A percentile compares a stretch with the other conserved stretches of the same genome.
phyloP scores from a whole-genome alignment of 2,329 filamentous ascomycete species.

The Elsinoe perseae region DNA sequence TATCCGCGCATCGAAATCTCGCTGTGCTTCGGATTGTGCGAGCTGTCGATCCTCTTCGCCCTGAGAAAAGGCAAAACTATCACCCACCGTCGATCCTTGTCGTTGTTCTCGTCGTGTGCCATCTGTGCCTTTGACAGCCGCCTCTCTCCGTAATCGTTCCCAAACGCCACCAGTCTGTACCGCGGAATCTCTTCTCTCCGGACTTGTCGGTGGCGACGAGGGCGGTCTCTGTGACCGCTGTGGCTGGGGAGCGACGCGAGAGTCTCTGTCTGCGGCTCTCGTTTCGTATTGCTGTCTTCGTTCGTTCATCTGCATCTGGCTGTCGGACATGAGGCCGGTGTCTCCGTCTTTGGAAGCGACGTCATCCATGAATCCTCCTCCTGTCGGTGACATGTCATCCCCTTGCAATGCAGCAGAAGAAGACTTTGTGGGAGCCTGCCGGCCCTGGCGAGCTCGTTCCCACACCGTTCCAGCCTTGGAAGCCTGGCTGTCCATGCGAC shows the following conservation, averaged over 20 bases:
- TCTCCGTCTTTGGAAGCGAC: conserved; percentile 25
- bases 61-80: conserved; percentile 39
- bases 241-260: background rate
- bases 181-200: background rate
- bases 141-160: conserved; percentile 35
- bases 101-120: conserved; percentile 23
- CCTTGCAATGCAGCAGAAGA: background rate
- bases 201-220: background rate
- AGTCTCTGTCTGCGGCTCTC: conserved; percentile 15
- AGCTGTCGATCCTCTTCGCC: conserved; percentile 37
- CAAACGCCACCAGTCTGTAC: conserved; percentile 33
- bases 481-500: conserved; percentile 18
- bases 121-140: background rate
- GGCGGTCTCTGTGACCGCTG: conserved; percentile 18
- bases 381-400: conserved; percentile 37
- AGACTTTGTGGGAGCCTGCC: background rate
- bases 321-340: conserved; percentile 28
- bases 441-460: conserved; percentile 11
- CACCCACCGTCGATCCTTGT: conserved; percentile 31
- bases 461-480: conserved; percentile 14
- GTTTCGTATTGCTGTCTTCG: conserved; percentile 14
- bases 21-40: conserved; percentile 41
- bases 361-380: conserved; percentile 28
- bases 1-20: conserved; percentile 43
- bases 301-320: conserved; percentile 23